Evolutionary conservation across 2,329 filamentous ascomycete species (phyloP), one percentile per base, ranked within the genome.

Genomic region (Monascus ruber): DNA sequence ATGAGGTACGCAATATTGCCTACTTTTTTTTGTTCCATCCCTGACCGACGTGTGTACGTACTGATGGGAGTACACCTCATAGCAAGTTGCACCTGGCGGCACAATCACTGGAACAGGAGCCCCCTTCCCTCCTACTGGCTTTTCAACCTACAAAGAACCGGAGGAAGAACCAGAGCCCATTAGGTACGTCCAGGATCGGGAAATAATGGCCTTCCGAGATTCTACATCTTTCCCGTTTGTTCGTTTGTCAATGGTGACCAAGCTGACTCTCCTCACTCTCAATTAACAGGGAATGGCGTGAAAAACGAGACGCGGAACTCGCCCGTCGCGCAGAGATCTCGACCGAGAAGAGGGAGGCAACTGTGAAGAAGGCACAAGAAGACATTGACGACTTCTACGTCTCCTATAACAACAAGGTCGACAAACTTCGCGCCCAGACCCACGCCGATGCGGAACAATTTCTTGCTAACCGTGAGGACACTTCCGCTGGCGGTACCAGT

Each of bases 371-470:
- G 52, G 91, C 91, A 7, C 86, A 87, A 58, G 77, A 88, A 60
- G 91, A 93, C 63, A 94, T 98, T 48, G 91, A 98, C 62, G 91
- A 95, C 62, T 98, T 96, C 69, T 98, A 98, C 72, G 88, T 95
- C 59, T 95, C 94, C 67, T 98, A 98, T 73, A 96, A 96, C 71
- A 81, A 83, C 64, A 94, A 95, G 71, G 89, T 91, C 63, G 91
- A 98, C 63, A 96, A 96, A 75, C 78, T 77, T 43, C 82, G 95
- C 50, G 73, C 82, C 24, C 85, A 94, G 70, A 91, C 89, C 41
- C 79, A 82, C 54, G 83, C 84, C 62, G 91, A 98, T 53, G 91
- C 89, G 5, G 89, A 96, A 56, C 80, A 94, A 58, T 98, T 96
- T 65, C 69, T 96, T 35, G 81, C 77, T 39, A 87, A 73, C 63